A percentile compares a stretch with the other conserved stretches of the same genome.
Evolutionary conservation across 2,329 filamentous ascomycete genomes (phyloP).

Genomic region (Penicillium thymicola): DNA sequence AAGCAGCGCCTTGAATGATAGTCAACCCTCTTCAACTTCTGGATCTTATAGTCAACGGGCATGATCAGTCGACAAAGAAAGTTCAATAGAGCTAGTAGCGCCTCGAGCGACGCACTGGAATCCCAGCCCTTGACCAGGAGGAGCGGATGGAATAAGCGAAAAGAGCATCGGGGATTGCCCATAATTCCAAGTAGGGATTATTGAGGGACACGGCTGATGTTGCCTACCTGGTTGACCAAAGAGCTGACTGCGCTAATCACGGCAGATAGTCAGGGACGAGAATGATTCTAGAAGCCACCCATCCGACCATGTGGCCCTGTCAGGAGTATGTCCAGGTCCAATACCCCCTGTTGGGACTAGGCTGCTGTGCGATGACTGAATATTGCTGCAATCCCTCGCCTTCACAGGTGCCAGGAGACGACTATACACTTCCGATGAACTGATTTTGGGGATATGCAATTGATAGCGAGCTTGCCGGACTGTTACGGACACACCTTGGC

Average conservation of each 20-base stretch:
- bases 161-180: not conserved
- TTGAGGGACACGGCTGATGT: too few species aligned
- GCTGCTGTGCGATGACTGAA: constrained; percentile 11
- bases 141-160: not conserved
- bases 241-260: not conserved
- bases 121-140: not conserved
- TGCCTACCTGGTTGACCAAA: not conserved
- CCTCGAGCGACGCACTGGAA: not conserved
- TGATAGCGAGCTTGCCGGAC: not conserved
- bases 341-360: constrained; percentile 10
- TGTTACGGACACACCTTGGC: not conserved
- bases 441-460: not conserved
- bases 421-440: not conserved
- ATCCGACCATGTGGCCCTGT: not conserved
- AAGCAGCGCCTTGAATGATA: not conserved
- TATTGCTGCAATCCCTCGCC: not conserved
- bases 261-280: not conserved
- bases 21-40: not conserved
- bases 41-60: not conserved
- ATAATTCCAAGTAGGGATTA: too few species aligned
- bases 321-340: constrained; percentile 3
- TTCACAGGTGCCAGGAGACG: not conserved
- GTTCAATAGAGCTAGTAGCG: not conserved
- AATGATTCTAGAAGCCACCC: not conserved
- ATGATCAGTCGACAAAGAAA: not conserved